Evolutionary conservation across 2,329 filamentous ascomycete species (phyloP), one percentile per base, ranked within the genome.

Genomic region (Pseudogymnoascus sp.): DNA sequence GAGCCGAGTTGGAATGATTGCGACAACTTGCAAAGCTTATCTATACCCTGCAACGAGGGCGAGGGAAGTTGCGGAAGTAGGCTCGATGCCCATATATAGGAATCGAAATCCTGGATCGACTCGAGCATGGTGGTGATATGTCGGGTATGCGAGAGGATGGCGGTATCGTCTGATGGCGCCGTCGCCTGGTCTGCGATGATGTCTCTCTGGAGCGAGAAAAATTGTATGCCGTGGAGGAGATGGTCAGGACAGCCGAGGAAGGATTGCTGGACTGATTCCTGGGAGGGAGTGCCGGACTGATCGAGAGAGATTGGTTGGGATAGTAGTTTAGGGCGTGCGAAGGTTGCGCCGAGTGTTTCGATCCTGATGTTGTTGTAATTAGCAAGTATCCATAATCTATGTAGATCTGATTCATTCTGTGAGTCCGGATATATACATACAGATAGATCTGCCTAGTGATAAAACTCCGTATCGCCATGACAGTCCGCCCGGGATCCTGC

Each of bases 161-260:
- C 34, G 28, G 25, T 31, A 7, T 23, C 25, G 21, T 62, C 37
- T 16, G 14, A 60, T 31, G 25, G 21, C 19, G 28, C 62, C 54
- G n/a, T n/a, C n/a, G n/a, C n/a, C n/a, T 25, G 25, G 25, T 60
- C 43, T 25, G 43, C 25, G 13, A 63, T 39, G 6, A 54, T 63
- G 62, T 63, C 62, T 60, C 62, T 23, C 36, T 31, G 31, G 31
- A 60, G 14, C 31, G 62, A 63, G 62, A 63, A 62, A 60, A 16
- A 16, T 34, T 60, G 62, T 25, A 63, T 31, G 6, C 70, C 71
- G 28, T 66, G 69, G 2, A 75, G 62, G 1, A 76, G 65, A 54
- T 73, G 74, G 34, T 71, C 73, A 0, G 74, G 74, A 45, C 74
- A 76, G 7, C 74, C 74, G 13, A 76, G 73, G 48, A 76, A 76